A percentile compares a stretch with the other conserved stretches of the same genome.
Evolutionary conservation across 129 eudicot species (phyloP).

Genomic region (Oenanthe sinensis): DNA sequence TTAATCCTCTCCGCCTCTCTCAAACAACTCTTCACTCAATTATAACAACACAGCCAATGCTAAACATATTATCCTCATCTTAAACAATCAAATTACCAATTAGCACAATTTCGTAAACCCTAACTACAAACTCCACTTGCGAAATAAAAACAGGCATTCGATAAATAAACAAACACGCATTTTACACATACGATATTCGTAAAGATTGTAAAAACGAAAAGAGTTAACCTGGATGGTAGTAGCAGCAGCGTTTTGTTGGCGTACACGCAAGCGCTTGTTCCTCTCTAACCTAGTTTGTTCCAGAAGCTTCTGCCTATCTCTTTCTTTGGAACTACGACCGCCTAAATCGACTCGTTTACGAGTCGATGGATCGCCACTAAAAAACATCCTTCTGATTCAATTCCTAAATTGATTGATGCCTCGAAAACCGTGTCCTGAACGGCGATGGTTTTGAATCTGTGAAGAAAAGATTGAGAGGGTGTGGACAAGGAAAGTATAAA

Average conservation of each 20-base stretch:
- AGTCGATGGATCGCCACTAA: conserved; percentile 81
- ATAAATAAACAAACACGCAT: background rate
- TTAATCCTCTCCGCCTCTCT: background rate
- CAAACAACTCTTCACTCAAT: background rate
- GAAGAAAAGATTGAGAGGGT: too few relatives aligned
- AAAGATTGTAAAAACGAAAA: background rate
- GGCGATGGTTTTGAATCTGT: too few relatives aligned
- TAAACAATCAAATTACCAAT: background rate
- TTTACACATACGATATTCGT: background rate
- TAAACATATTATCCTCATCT: background rate
- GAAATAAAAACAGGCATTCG: background rate
- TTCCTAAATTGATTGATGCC: background rate
- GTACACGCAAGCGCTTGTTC: conserved; percentile 41
- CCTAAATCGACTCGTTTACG: conserved; percentile 94
- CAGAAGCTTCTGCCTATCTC: conserved; percentile 78
- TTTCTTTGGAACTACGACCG: conserved; percentile 93
- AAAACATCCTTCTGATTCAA: conserved; percentile 40
- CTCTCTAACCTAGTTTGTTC: conserved; percentile 85
- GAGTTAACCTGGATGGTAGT: conserved; percentile 60
- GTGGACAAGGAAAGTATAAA: background rate
- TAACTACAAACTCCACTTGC: background rate
- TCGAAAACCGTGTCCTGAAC: background rate
- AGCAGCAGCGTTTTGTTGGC: conserved; percentile 84
- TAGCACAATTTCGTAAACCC: background rate
- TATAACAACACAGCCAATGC: background rate